Percentiles rank a stretch among this genome's conserved stretches.
Evolutionary conservation across 768 basidiomycete genomes (phyloP).

Genomic region (Amanita thiersii): DNA sequence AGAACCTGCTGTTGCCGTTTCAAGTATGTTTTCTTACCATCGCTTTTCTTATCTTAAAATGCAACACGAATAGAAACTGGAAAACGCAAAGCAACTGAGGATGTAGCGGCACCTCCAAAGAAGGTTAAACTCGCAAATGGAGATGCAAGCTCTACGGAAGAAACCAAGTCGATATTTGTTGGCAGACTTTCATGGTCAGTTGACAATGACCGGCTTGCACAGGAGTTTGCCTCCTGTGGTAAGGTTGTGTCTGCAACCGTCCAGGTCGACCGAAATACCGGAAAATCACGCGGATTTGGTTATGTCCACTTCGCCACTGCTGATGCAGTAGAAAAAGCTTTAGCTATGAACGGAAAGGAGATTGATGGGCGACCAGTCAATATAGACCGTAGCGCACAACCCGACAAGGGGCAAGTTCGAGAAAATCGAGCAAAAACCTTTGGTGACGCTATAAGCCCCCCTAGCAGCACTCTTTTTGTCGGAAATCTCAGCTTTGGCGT

Average conservation of each 20-base stretch:
- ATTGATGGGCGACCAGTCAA: constrained; percentile 89
- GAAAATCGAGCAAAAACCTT: constrained; percentile 74
- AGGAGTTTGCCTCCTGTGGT: constrained; percentile 85
- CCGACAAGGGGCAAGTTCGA: constrained; percentile 42
- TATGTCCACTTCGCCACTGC: constrained; percentile 70
- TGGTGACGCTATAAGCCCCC: constrained; percentile 57
- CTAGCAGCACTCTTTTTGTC: constrained; percentile 78
- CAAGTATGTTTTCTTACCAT: constrained; percentile 23
- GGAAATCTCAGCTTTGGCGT: constrained; percentile 82
- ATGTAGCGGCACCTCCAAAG: constrained; percentile 55
- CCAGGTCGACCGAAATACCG: constrained; percentile 73
- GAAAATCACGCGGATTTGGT: constrained; percentile 79
- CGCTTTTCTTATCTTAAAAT: constrained; percentile 2
- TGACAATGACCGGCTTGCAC: constrained; percentile 89
- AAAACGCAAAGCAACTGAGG: constrained; percentile 79
- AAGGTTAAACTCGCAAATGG: constrained; percentile 73
- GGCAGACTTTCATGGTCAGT: constrained; percentile 94
- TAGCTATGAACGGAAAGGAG: constrained; percentile 75
- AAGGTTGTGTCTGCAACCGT: constrained; percentile 89
- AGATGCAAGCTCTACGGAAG: constrained; percentile 38
- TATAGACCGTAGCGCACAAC: constrained; percentile 70
- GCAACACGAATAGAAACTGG: constrained; percentile 24
- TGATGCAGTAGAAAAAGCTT: constrained; percentile 73
- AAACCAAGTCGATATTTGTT: constrained; percentile 76
- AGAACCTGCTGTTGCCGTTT: constrained; percentile 29